These are phyloP conservation scores for Chaetoceros tenuissimus DNA, from an alignment of 108 stramenopile species.

Conservation along the genomic window DNA sequence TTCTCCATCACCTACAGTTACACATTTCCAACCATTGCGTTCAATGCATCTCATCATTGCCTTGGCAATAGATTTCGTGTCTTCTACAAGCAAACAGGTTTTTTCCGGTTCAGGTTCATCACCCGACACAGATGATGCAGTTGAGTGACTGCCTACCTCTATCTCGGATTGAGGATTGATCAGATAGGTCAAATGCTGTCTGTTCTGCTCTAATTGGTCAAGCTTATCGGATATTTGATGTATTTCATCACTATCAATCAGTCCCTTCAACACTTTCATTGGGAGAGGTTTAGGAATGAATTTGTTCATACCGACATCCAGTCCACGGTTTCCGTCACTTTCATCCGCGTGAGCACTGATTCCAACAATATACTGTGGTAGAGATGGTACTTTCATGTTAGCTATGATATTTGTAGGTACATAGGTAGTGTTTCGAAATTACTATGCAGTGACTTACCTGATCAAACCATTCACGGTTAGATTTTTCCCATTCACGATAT, in stretches of 20 bases:
- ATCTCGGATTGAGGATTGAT: background rate
- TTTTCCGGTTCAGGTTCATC: background rate
- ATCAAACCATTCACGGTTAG: slow-evolving; percentile 33
- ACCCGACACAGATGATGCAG: background rate
- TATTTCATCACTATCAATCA: slow-evolving; percentile 21
- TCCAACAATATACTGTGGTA: slow-evolving; percentile 46
- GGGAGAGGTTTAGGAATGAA: slow-evolving; percentile 54
- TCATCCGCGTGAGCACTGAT: slow-evolving; percentile 55
- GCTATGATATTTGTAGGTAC: no score
- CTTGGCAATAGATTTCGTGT: slow-evolving; percentile 3
- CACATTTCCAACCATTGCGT: slow-evolving; percentile 33
- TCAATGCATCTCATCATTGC: slow-evolving; percentile 2
- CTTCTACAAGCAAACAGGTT: slow-evolving; percentile 17
- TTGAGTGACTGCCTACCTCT: background rate
- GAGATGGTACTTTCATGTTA: no score
- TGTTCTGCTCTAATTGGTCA: slow-evolving; percentile 18
- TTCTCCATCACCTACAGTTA: slow-evolving; percentile 33
- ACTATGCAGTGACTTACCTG: no score
- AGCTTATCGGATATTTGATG: slow-evolving; percentile 5
- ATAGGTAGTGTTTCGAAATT: no score
- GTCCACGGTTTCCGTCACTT: slow-evolving; percentile 42
- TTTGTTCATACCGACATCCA: slow-evolving; percentile 57
- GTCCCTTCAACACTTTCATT: slow-evolving; percentile 40
- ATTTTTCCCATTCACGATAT: slow-evolving; percentile 51
- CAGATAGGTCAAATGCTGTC: no score